These are phyloP conservation scores for Extremus antarcticus DNA, from an alignment of 495 filamentous ascomycete species.

Conservation along the genomic window DNA sequence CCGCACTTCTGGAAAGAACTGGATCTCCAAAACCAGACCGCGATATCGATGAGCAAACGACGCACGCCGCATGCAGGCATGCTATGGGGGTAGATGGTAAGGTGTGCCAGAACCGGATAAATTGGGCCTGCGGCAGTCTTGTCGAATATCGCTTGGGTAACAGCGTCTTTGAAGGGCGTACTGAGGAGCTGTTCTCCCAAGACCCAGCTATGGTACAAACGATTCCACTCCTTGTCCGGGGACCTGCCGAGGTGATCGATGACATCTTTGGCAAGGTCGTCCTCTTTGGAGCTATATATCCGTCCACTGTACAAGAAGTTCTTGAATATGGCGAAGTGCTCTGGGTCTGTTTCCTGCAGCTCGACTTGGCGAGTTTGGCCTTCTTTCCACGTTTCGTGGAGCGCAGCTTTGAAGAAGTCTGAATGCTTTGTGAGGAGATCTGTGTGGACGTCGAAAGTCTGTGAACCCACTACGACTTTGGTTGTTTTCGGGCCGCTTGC, in stretches of 20 bases:
- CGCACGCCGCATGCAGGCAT: background rate
- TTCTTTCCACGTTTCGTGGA: conserved; percentile 11
- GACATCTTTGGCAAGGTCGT: background rate
- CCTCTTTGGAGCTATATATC: background rate
- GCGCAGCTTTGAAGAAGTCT: conserved; percentile 13
- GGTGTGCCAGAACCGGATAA: background rate
- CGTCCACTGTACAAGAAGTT: conserved; percentile 10
- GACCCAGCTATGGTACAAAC: background rate
- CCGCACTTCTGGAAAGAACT: background rate
- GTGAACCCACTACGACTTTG: background rate
- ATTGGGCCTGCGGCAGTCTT: background rate
- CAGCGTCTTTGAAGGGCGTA: conserved; percentile 6
- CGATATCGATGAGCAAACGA: conserved; percentile 2
- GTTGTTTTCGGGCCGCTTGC: background rate
- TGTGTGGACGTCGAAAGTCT: conserved; percentile 10
- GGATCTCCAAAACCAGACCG: background rate
- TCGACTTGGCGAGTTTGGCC: background rate
- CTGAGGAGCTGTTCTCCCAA: conserved; percentile 4
- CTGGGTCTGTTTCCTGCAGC: background rate
- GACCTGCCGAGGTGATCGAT: background rate
- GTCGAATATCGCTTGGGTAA: conserved; percentile 1
- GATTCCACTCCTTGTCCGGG: background rate
- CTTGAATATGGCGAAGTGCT: conserved; percentile 8
- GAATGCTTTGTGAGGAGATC: conserved; percentile 3
- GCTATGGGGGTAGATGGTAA: background rate